These are phyloP conservation scores for Penicillium sp. DNA, from an alignment of 2,329 filamentous ascomycete genomes.

Conservation along the genomic window DNA sequence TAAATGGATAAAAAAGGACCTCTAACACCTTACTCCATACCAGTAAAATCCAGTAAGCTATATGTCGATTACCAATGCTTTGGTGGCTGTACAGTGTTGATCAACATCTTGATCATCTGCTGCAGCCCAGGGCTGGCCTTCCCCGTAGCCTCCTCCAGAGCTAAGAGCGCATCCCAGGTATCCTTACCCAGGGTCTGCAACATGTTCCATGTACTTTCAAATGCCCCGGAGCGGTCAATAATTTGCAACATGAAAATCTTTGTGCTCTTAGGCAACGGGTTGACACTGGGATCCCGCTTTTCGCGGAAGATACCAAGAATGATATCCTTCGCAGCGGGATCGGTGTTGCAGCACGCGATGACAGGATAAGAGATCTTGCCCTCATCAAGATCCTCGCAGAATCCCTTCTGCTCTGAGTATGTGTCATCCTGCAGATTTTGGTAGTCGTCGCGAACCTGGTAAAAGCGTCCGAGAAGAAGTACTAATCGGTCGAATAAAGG, in stretches of 20 bases:
- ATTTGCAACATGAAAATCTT: not conserved
- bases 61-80: not conserved
- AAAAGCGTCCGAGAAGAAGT: not conserved
- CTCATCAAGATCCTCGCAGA: slow-evolving; percentile 6
- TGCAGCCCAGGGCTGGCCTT: not conserved
- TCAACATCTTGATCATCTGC: not conserved
- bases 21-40: not conserved
- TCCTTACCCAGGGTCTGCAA: not conserved
- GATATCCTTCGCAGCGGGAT: not conserved
- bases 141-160: not conserved
- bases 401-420: slow-evolving; percentile 1
- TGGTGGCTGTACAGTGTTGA: not conserved
- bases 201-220: not conserved
- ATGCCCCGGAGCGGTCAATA: not conserved
- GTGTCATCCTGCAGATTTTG: slow-evolving; percentile 1
- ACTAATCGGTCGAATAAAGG: not conserved
- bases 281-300: not conserved
- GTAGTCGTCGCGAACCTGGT: slow-evolving; percentile 6
- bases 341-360: not conserved
- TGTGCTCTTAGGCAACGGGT: not conserved
- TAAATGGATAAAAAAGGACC: not conserved
- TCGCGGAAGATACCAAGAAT: not conserved
- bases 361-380: slow-evolving; percentile 4
- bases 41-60: not conserved
- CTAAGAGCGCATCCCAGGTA: not conserved